Percentiles rank a stretch among this genome's conserved stretches.
Conservation (phyloP, 345 rosid genomes). For the Abelmoschus esculentus region DNA sequence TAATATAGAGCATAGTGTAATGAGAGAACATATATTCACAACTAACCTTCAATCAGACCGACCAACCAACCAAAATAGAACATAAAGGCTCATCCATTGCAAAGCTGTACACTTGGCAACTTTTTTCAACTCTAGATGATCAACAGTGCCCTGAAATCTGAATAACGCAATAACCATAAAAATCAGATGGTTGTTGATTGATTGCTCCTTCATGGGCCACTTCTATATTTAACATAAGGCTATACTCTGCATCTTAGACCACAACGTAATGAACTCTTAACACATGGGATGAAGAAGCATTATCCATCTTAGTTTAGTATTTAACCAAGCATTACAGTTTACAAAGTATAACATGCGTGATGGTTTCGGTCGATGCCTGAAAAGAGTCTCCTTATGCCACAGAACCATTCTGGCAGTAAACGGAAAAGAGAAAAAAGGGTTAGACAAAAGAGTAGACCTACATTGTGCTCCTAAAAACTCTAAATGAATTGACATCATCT, state of each 20-base stretch:
- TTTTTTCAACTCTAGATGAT: neutral
- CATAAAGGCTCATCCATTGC: neutral
- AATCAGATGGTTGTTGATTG: constrained; percentile 8
- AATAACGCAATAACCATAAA: neutral
- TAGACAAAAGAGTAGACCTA: neutral
- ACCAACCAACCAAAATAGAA: constrained; percentile 8
- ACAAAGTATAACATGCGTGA: neutral
- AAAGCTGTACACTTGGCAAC: constrained; percentile 5
- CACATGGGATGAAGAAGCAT: neutral
- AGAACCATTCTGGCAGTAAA: constrained; percentile 22
- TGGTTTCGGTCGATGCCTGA: neutral
- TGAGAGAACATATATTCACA: constrained; percentile 9
- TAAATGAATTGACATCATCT: neutral
- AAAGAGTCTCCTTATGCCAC: constrained; percentile 17
- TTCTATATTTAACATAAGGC: neutral
- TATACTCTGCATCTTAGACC: neutral
- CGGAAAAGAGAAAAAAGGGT: constrained; percentile 1
- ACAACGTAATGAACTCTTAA: neutral
- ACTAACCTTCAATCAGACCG: constrained; percentile 13
- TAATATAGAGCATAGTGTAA: neutral
- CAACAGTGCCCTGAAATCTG: neutral
- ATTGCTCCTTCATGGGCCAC: neutral
- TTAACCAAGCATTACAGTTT: constrained; percentile 11
- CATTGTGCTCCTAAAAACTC: neutral
- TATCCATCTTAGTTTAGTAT: constrained; percentile 8